Conservation (phyloP, 139 green algal species). For the Zygnema circumcarinatum region DNA sequence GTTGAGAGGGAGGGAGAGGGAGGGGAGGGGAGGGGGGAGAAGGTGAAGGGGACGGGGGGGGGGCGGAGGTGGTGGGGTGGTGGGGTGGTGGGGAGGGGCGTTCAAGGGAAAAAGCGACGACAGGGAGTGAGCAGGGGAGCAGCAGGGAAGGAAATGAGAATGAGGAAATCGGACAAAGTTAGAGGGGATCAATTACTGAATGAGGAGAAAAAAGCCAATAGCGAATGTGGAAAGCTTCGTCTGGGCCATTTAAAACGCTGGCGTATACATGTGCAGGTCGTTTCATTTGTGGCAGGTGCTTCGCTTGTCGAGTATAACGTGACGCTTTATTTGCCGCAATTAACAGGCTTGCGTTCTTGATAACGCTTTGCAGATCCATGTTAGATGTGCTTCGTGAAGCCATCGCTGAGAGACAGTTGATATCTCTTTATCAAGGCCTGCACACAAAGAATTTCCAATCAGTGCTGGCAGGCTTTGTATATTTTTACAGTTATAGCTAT, state of each 20-base stretch:
- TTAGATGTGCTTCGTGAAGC: conserved; percentile 49
- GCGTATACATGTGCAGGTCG: background rate
- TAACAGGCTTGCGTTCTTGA: conserved; percentile 12
- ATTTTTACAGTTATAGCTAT: conserved; percentile 64
- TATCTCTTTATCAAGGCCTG: conserved; percentile 57
- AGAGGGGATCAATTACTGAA: background rate
- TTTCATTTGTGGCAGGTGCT: no score
- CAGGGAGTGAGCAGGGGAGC: no score
- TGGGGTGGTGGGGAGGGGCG: no score
- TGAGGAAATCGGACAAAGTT: conserved; percentile 15
- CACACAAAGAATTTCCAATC: conserved; percentile 59
- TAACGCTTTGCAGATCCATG: conserved; percentile 18
- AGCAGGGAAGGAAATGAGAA: no score
- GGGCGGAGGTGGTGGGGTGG: no score
- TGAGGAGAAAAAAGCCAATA: no score
- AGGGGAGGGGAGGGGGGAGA: background rate
- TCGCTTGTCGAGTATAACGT: no score
- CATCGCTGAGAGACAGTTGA: conserved; percentile 12
- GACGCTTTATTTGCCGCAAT: no score
- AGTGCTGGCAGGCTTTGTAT: conserved; percentile 59
- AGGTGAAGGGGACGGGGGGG: background rate
- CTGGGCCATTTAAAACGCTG: no score
- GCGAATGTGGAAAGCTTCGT: no score
- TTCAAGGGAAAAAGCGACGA: no score
- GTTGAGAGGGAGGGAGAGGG: background rate